Base-by-base conservation (phyloP, 306 rosid genomes). In the Betula pendula region DNA sequence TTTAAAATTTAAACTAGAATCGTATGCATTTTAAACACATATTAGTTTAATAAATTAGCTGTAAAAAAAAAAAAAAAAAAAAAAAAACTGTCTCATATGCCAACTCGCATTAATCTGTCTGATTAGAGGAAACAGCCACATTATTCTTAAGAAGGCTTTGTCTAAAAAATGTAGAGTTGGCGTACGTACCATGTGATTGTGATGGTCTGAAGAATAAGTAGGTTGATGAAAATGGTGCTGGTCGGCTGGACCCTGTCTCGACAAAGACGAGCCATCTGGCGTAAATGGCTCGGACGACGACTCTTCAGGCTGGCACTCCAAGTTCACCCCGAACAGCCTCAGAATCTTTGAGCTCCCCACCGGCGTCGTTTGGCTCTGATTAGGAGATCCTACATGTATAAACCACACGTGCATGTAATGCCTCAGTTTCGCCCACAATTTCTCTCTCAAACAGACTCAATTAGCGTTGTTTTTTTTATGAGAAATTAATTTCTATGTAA, bases 301-400 rank as follows among this genome's bases (percentile, higher is more conserved):
- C 8, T 38, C 42, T 38, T 75, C 82, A 7, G 89, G 35, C 80
- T 96, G 94, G 85, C 91, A 96, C 82, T 92, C 97, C 91, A 96
- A 77, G 89, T 92, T 84, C 71, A 96, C 99, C 13, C 99, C 99
- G 51, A 96, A 96, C 15, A 96, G 80, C 90, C 99, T 88, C 79
- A 96, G 87, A 62, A 85, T 87, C 82, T 77, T 96, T 2, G 97
- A 90, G 84, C 81, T 78, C 50, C 49, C 79, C 29, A 77, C 49
- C 80, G 79, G 70, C 75, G 85, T 75, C 86, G 81, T 85, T 86
- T 82, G 90, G 43, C 25, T 87, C 76, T 78, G 69, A 17, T 40
- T 83, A 42, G 81, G 75, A 43, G 84, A 75, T 75, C 81, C 94
- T 85, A 74, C 68, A 16, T 4, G 8, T n/a, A 63, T 7, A 3